Conservation (phyloP, 2,329 filamentous ascomycete species). For the Trichoderma afroharzianum region DNA sequence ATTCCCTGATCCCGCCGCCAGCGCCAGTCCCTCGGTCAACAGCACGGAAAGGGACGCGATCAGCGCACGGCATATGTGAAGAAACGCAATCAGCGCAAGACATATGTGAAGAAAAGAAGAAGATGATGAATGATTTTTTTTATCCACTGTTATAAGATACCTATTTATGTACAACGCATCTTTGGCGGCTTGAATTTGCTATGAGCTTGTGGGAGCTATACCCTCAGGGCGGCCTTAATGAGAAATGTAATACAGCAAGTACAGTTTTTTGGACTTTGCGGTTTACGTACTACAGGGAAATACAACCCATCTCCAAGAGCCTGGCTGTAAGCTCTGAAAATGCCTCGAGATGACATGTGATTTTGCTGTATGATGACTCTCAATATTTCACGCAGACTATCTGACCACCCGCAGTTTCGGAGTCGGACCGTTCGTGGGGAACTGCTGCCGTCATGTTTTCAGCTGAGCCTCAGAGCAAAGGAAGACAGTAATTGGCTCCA, state of each 20-base stretch:
- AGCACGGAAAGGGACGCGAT: slow-evolving; percentile 27
- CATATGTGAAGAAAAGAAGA: background rate
- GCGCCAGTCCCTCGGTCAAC: slow-evolving; percentile 26
- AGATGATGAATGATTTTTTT: background rate
- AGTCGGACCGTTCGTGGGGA: background rate
- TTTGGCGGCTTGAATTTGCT: background rate
- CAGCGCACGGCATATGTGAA: slow-evolving; percentile 5
- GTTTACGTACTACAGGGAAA: background rate
- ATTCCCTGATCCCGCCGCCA: slow-evolving; percentile 25
- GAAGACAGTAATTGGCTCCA: background rate
- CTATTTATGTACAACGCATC: background rate
- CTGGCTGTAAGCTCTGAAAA: background rate
- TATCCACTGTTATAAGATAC: background rate
- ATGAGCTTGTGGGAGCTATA: background rate
- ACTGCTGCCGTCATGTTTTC: background rate
- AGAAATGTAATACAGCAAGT: slow-evolving; percentile 8
- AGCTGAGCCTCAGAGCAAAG: background rate
- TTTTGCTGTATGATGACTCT: background rate
- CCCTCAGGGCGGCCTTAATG: background rate
- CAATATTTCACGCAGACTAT: background rate
- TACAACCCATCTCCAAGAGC: background rate
- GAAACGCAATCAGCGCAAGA: slow-evolving; percentile 19
- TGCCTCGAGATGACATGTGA: background rate
- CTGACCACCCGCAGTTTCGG: background rate
- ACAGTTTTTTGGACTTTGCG: background rate